Percentiles rank a stretch among this genome's conserved stretches.
Conservation (phyloP, 1,284 basidiomycete species). For the Melanopsichium pennsylvanicum region DNA sequence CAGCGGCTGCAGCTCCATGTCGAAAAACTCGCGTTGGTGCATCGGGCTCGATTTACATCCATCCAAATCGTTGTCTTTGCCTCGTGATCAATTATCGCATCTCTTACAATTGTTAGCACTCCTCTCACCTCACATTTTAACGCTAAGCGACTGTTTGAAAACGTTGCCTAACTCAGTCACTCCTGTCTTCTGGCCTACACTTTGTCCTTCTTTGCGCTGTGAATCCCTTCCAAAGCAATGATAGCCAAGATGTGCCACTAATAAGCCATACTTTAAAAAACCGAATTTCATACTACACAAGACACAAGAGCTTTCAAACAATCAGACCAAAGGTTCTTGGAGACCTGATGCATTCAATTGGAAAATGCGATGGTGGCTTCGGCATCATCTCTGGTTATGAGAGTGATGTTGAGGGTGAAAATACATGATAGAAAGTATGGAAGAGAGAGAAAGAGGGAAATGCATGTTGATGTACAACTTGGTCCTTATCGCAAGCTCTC, state of each 20-base stretch:
- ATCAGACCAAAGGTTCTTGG: slow-evolving; percentile 1
- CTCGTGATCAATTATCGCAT: slow-evolving; percentile 23
- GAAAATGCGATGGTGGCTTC: slow-evolving; percentile 21
- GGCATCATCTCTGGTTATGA: slow-evolving; percentile 14
- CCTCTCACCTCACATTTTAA: not conserved
- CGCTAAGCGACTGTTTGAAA: no score
- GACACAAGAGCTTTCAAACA: not conserved
- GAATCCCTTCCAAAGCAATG: no score
- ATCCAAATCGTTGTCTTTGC: not conserved
- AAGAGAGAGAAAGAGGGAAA: slow-evolving; percentile 7
- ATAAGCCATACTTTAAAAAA: no score
- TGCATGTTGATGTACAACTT: slow-evolving; percentile 45
- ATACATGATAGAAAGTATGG: slow-evolving; percentile 22
- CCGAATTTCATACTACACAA: no score
- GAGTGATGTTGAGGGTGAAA: slow-evolving; percentile 4
- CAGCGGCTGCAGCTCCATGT: no score
- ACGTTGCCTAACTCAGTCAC: no score
- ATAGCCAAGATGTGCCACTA: no score
- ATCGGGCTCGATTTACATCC: not conserved
- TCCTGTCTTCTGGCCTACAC: no score
- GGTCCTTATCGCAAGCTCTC: slow-evolving; percentile 28
- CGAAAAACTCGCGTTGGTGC: no score
- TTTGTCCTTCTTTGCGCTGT: no score
- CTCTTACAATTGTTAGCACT: not conserved
- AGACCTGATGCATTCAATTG: slow-evolving; percentile 38